Base-by-base conservation (phyloP, 148 eudicot genomes). In the Vaccinium myrtillus region DNA sequence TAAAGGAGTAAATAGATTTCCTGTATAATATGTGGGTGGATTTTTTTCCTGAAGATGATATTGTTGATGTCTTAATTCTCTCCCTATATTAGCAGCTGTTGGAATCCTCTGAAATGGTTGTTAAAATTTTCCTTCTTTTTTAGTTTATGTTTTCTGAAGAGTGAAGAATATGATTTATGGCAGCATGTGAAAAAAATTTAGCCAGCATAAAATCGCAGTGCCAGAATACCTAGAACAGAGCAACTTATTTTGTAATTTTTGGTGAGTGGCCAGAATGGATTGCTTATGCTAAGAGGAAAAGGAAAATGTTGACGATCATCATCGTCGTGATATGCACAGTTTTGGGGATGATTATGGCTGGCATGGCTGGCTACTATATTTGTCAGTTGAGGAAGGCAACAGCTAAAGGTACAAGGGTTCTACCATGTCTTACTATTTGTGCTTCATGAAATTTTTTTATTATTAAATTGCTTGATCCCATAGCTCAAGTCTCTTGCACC, bases 331-430 rank as follows among this genome's bases (percentile, higher is more conserved):
- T 85, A 32, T 59, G 51, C 19, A 85, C 87, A 14, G 61, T 85
- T 59, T 2, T 58, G 63, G 87, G 87, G 51, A 85, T 85, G 84
- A 65, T 85, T 27, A 61, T 85, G 16, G 82, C 87, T 76, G 69
- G 63, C 76, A 18, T 21, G 54, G 27, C 63, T 36, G 87, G 84
- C 32, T 85, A 51, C 58, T 75, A 61, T 51, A 82, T 85, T 53
- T 85, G 84, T 61, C 87, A 53, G 50, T 81, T 65, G 58, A 81
- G 75, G 36, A 85, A 85, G 80, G 87, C 80, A 61, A 27, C 4
- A 49, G 82, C 51, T 46, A 81, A 81, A 85, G 87, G 87, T 85
- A 75, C 54, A 63, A 50, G 16, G 46, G 48, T 78, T 81, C 36
- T 39, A 23, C 18, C 18, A 27, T 43, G 73, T 54, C 12, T 58